Conservation (phyloP, 2,329 filamentous ascomycete genomes). For the Epichloe sp. region DNA sequence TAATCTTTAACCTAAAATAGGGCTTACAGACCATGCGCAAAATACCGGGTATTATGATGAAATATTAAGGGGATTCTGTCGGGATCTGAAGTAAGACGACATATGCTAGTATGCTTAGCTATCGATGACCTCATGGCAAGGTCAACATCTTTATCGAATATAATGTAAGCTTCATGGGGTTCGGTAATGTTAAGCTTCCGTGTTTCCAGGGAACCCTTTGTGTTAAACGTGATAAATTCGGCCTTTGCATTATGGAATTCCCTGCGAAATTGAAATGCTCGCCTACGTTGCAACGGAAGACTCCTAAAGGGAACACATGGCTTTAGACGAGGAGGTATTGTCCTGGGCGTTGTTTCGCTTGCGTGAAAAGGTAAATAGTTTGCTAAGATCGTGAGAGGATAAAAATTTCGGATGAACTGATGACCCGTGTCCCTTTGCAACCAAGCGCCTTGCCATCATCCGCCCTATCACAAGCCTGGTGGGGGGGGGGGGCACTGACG, state of each 20-base stretch:
- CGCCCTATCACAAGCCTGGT: too few species aligned
- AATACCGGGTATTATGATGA: conserved; percentile 5
- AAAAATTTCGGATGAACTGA: neutral
- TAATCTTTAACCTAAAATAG: neutral
- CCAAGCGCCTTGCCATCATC: too few species aligned
- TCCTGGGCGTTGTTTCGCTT: neutral
- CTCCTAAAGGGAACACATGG: neutral
- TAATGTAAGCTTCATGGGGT: too few species aligned
- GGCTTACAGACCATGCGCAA: conserved; percentile 4
- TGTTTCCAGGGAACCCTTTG: conserved; percentile 4
- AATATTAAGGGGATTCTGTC: conserved; percentile 4
- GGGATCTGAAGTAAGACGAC: conserved; percentile 1
- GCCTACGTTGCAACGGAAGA: neutral
- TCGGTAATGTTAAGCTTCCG: too few species aligned
- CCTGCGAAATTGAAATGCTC: neutral
- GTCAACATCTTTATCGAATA: too few species aligned
- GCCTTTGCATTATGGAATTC: conserved; percentile 8
- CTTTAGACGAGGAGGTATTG: conserved; percentile 2
- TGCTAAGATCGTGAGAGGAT: neutral
- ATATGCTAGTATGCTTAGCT: conserved; percentile 1
- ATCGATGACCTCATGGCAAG: neutral
- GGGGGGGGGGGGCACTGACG: too few species aligned
- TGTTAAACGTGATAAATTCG: conserved; percentile 3
- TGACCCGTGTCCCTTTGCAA: neutral
- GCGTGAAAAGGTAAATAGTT: neutral